Evolutionary conservation across 257 asterid species (phyloP).

Genomic region (Capsicum pubescens): DNA sequence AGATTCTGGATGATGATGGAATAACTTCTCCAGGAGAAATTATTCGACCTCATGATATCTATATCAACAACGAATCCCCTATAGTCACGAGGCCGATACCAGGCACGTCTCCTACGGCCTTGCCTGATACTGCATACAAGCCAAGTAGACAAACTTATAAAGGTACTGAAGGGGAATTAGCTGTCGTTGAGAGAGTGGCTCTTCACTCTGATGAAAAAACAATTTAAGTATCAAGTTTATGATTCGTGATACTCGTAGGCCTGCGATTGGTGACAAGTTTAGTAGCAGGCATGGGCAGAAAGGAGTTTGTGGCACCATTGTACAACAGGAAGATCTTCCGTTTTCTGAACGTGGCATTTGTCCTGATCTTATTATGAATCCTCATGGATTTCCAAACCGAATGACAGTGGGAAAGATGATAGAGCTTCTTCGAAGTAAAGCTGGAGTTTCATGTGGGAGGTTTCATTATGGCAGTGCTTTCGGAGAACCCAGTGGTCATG

Average conservation of each 20-base stretch:
- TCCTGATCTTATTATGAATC: slow-evolving; percentile 98
- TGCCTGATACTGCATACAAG: slow-evolving; percentile 68
- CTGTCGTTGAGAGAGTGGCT: slow-evolving; percentile 83
- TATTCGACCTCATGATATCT: slow-evolving; percentile 67
- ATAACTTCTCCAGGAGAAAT: slow-evolving; percentile 93
- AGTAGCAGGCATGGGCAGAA: slow-evolving; percentile 99
- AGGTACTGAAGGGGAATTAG: slow-evolving; percentile 82
- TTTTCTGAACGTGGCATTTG: slow-evolving; percentile 96
- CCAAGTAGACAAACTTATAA: slow-evolving; percentile 57
- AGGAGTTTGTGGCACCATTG: slow-evolving; percentile 95
- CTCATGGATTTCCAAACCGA: slow-evolving; percentile 99
- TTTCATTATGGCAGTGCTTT: slow-evolving; percentile 98
- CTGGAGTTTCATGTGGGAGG: slow-evolving; percentile 96
- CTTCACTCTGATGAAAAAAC: slow-evolving; percentile 71
- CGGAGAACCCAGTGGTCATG: slow-evolving; percentile 98
- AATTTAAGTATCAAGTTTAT: slow-evolving; percentile 70
- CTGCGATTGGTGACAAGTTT: slow-evolving; percentile 98
- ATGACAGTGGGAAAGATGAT: slow-evolving; percentile 99
- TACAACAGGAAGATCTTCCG: slow-evolving; percentile 95
- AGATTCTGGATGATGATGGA: slow-evolving; percentile 95
- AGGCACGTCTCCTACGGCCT: slow-evolving; percentile 34
- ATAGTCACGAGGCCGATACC: slow-evolving; percentile 47
- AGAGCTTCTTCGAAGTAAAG: slow-evolving; percentile 96
- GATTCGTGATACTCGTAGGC: slow-evolving; percentile 98
- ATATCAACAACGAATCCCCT: slow-evolving; percentile 80